Percentiles rank a stretch among this genome's conserved stretches.
These are phyloP conservation scores for Solanum corneliomulleri DNA, from an alignment of 257 asterid species.

Conservation along the genomic window DNA sequence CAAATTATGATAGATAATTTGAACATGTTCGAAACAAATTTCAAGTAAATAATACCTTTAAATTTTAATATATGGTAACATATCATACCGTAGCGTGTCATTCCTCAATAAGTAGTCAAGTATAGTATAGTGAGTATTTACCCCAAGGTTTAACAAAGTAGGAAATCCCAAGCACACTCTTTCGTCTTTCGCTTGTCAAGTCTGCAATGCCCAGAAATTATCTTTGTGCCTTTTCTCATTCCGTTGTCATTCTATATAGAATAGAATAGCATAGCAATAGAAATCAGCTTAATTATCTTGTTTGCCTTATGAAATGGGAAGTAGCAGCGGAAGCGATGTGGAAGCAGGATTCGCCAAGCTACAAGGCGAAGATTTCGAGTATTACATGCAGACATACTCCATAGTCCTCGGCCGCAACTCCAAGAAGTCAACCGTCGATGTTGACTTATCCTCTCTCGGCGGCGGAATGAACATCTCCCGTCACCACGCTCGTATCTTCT, in stretches of 20 bases:
- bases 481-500: conserved; percentile 96
- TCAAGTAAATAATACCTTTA: not conserved
- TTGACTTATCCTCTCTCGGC: conserved; percentile 91
- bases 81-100: not conserved
- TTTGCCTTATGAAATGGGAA: conserved; percentile 27
- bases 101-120: not conserved
- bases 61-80: no score
- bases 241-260: not conserved
- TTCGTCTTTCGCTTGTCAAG: not conserved
- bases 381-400: conserved; percentile 97
- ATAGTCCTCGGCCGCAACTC: conserved; percentile 90
- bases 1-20: not conserved
- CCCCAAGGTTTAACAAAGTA: not conserved
- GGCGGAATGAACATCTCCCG: conserved; percentile 99
- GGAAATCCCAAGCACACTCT: not conserved
- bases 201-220: not conserved
- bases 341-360: conserved; percentile 98
- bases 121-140: not conserved
- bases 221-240: not conserved
- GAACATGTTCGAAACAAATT: not conserved
- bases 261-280: no score
- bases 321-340: conserved; percentile 74
- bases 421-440: conserved; percentile 90
- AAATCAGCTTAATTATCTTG: not conserved
- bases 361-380: conserved; percentile 98